Evolutionary conservation across 2,329 filamentous ascomycete genomes (phyloP).

Genomic region (Ceratocystis huliohia): DNA sequence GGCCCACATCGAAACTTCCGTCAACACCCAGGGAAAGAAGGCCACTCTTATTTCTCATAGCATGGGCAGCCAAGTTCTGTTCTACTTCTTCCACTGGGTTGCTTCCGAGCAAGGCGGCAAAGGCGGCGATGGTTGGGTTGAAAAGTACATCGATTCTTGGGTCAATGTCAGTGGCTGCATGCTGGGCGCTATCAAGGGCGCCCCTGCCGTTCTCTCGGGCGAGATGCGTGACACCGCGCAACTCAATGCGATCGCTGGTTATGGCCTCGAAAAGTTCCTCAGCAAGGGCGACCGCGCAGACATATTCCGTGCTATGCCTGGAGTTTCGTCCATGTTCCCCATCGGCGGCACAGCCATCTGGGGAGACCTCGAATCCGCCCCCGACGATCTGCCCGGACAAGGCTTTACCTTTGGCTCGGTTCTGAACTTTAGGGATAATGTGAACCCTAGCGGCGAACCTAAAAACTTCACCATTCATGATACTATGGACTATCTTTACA

Average conservation of each 20-base stretch:
- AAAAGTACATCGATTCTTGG: conserved; percentile 81
- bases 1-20: conserved; percentile 74
- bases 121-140: conserved; percentile 80
- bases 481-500: conserved; percentile 65
- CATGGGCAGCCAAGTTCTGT: conserved; percentile 92
- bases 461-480: conserved; percentile 69
- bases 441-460: conserved; percentile 50
- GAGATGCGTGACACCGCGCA: conserved; percentile 99
- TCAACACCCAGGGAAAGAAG: conserved; percentile 62
- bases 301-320: conserved; percentile 93
- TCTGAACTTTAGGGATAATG: conserved; percentile 62
- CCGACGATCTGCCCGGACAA: conserved; percentile 69
- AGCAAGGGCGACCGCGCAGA: conserved; percentile 82
- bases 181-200: conserved; percentile 83
- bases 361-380: conserved; percentile 78
- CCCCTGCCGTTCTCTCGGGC: conserved; percentile 81
- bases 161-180: conserved; percentile 98
- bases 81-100: conserved; percentile 72
- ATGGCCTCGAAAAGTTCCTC: conserved; percentile 90
- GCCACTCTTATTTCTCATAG: conserved; percentile 82
- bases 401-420: conserved; percentile 65
- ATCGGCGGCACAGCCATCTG: conserved; percentile 90
- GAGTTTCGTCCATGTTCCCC: conserved; percentile 90
- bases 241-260: conserved; percentile 90
- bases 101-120: conserved; percentile 64